Evolutionary conservation across 2,329 filamentous ascomycete genomes (phyloP), one percentile per base, ranked within the genome.

Genomic region (Endocalyx cinctus): DNA sequence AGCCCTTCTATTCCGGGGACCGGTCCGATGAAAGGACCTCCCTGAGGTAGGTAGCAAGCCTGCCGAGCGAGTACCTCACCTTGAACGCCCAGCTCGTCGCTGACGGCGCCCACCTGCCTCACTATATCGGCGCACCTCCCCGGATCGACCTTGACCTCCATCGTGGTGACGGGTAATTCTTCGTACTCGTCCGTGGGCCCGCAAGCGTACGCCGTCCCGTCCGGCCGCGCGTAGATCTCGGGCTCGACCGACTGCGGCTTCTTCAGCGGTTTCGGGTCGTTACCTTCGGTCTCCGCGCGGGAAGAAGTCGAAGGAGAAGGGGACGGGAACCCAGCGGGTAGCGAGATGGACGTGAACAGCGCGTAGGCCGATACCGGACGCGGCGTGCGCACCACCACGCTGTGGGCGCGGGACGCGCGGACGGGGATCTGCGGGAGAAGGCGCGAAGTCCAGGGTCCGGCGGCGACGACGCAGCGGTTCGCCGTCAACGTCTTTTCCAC

Each of bases 151-250:
- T 76, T 60, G 3, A 89, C 84, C 5, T 79, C 71, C 23, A 74
- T 75, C 1, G 73, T 72, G 1, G 74, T 70, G 5, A 64, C 54
- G 0, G 84, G 84, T 1, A 89, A 60, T 0, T 78, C 73, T 0
- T 81, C 71, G 2, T 67, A 52, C 3, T 69, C 67, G 48, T 88
- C 84, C 6, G 81, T 82, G 42, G 55, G 54, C 3, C 84, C 84
- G 54, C 84, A 88, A 5, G 81, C 82, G 55, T 89, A 89, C 18
- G 87, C 75, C 39, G 85, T 84, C 37, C 82, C 74, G 51, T 85
- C 78, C 0, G 83, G 82, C 5, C 84, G 71, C 3, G 84, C 78
- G 56, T 89, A 89, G 47, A 89, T 87, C 52, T 89, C 84, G 0
- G 84, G 84, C 7, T 77, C 72, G 15, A 78, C 80, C 10, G 68